phyloP scores from a whole-genome alignment of 2,329 filamentous ascomycete genomes.

The Sphaceloma murrayae region DNA sequence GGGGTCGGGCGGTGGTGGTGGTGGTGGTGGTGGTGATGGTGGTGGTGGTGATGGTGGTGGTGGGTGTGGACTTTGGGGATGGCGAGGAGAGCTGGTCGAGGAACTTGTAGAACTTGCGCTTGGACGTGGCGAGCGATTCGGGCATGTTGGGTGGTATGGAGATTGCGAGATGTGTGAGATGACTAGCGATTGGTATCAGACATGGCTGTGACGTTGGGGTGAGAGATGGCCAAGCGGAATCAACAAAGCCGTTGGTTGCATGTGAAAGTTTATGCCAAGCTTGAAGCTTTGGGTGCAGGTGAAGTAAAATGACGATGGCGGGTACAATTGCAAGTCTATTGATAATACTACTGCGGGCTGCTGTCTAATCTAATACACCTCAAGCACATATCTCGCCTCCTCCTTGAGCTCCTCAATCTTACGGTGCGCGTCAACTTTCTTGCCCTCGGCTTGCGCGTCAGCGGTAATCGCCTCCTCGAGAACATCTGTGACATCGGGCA shows the following conservation, averaged over 20 bases:
- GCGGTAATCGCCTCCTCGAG: conserved; percentile 80
- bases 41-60: conserved; percentile 23
- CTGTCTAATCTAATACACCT: conserved; percentile 64
- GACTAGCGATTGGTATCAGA: not conserved
- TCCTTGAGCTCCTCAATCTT: conserved; percentile 98
- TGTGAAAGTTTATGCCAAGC: conserved; percentile 9
- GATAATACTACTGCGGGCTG: not conserved
- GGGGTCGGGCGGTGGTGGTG: conserved; percentile 18
- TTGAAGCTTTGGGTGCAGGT: conserved; percentile 4
- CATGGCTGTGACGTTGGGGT: not conserved
- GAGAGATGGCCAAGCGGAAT: not conserved
- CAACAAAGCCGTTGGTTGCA: conserved; percentile 10
- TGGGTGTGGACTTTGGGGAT: conserved; percentile 30
- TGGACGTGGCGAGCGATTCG: conserved; percentile 61
- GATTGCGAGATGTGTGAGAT: not conserved
- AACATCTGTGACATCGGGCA: conserved; percentile 90
- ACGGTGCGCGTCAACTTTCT: conserved; percentile 76
- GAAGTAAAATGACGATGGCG: not conserved
- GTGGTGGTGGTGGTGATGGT: conserved; percentile 25
- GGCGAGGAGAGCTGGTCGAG: conserved; percentile 47
- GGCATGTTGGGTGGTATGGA: conserved; percentile 24
- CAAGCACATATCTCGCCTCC: conserved; percentile 82
- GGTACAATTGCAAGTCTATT: not conserved
- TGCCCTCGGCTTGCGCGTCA: conserved; percentile 59
- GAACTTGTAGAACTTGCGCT: conserved; percentile 71